phyloP scores from a whole-genome alignment of 805 yeast species.

The Candida manassasensis region DNA sequence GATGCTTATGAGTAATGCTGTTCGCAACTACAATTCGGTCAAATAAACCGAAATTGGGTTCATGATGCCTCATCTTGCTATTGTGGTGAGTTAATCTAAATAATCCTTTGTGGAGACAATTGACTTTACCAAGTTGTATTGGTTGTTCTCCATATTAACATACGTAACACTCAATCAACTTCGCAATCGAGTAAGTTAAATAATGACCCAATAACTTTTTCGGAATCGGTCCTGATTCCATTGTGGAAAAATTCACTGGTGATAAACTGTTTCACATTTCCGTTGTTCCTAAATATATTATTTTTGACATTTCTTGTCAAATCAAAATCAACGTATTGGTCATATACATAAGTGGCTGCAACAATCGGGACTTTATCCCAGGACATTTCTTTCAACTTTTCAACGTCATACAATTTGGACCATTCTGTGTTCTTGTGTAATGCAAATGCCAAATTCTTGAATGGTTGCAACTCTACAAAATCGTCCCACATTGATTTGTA shows the following conservation, averaged over 20 bases:
- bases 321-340: conserved; percentile 49
- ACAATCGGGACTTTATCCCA: conserved; percentile 40
- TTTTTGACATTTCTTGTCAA: conserved; percentile 34
- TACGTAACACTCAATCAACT: conserved; percentile 34
- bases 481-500: conserved; percentile 48
- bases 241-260: conserved; percentile 49
- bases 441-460: conserved; percentile 38
- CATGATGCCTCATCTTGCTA: no score
- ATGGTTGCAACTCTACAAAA: conserved; percentile 35
- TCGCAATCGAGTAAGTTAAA: conserved; percentile 38
- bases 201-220: conserved; percentile 34
- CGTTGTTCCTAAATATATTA: conserved; percentile 21
- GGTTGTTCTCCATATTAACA: no score
- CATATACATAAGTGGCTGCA: conserved; percentile 45
- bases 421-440: conserved; percentile 31
- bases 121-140: no score
- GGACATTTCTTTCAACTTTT: conserved; percentile 24
- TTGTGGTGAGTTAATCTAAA: no score
- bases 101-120: neutral
- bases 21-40: no score
- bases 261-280: conserved; percentile 38
- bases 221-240: conserved; percentile 42
- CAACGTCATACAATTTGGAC: conserved; percentile 33
- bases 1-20: no score
- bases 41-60: no score